Evolutionary conservation across 2,329 filamentous ascomycete species (phyloP).

Genomic region (Venturia carpophila): DNA sequence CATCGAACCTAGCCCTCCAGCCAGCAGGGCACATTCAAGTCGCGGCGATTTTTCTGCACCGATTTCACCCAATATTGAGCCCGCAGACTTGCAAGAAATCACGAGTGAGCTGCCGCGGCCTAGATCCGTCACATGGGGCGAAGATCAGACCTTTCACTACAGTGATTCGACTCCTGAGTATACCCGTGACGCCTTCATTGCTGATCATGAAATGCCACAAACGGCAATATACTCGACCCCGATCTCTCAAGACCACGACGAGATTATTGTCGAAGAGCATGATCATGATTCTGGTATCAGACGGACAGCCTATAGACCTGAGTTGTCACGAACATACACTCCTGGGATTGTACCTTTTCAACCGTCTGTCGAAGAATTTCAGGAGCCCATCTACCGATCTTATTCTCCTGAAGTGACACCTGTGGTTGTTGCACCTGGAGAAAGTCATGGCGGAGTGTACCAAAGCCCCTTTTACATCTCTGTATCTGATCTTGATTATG

Average conservation of each 20-base stretch:
- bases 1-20: conserved; percentile 51
- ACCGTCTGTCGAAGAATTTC: conserved; percentile 23
- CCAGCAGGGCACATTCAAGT: conserved; percentile 34
- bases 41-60: conserved; percentile 30
- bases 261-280: conserved; percentile 35
- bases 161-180: conserved; percentile 39
- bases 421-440: conserved; percentile 21
- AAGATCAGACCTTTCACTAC: conserved; percentile 40
- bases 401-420: conserved; percentile 22
- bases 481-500: conserved; percentile 32
- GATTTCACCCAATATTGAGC: conserved; percentile 30
- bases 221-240: conserved; percentile 17
- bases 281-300: conserved; percentile 27
- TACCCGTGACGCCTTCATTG: conserved; percentile 32
- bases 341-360: background rate
- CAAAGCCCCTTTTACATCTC: conserved; percentile 36
- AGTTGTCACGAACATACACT: conserved; percentile 15
- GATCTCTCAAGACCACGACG: conserved; percentile 26
- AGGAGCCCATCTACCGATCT: conserved; percentile 20
- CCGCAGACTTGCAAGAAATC: conserved; percentile 22
- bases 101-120: conserved; percentile 21
- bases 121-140: conserved; percentile 39
- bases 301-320: conserved; percentile 28
- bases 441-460: conserved; percentile 27
- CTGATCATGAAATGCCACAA: conserved; percentile 21